These are phyloP conservation scores for Pleoardoris graminearum DNA, from an alignment of 2,329 filamentous ascomycete genomes.

Conservation along the genomic window DNA sequence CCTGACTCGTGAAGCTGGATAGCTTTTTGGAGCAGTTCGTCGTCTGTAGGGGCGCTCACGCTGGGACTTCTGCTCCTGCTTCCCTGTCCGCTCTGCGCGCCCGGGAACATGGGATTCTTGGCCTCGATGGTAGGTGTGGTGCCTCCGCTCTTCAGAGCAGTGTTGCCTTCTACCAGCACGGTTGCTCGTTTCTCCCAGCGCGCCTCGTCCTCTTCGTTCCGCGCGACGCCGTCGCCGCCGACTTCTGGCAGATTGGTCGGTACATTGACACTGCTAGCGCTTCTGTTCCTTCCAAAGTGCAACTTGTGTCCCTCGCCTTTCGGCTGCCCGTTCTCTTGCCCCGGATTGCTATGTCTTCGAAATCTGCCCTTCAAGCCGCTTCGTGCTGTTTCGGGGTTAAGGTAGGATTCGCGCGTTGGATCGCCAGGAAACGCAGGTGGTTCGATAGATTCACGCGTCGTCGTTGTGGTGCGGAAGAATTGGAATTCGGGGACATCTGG, in stretches of 20 bases:
- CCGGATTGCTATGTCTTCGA: slow-evolving; percentile 39
- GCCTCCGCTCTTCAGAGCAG: slow-evolving; percentile 46
- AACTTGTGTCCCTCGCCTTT: slow-evolving; percentile 52
- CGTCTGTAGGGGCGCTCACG: slow-evolving; percentile 44
- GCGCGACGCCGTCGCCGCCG: slow-evolving; percentile 48
- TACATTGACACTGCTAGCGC: slow-evolving; percentile 68
- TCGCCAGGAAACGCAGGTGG: slow-evolving; percentile 63
- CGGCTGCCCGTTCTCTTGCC: slow-evolving; percentile 14
- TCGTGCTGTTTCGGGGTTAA: slow-evolving; percentile 29
- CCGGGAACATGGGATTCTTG: slow-evolving; percentile 17
- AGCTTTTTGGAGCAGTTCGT: slow-evolving; percentile 85
- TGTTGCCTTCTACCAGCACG: slow-evolving; percentile 69
- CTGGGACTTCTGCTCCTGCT: slow-evolving; percentile 39
- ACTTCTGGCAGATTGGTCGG: slow-evolving; percentile 81
- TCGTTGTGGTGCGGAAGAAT: slow-evolving; percentile 83
- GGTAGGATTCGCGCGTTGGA: slow-evolving; percentile 31
- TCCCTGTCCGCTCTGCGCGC: slow-evolving; percentile 1
- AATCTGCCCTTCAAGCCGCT: slow-evolving; percentile 36
- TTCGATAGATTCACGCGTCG: slow-evolving; percentile 75
- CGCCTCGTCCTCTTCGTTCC: slow-evolving; percentile 55
- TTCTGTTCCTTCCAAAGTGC: slow-evolving; percentile 61
- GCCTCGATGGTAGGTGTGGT: slow-evolving; percentile 33
- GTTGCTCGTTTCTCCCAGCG: slow-evolving; percentile 94
- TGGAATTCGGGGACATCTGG: slow-evolving; percentile 64
- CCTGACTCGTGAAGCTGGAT: slow-evolving; percentile 89